Evolutionary conservation across 2,329 filamentous ascomycete genomes (phyloP), one percentile per base, ranked within the genome.

Genomic region (Blumeria hordei): DNA sequence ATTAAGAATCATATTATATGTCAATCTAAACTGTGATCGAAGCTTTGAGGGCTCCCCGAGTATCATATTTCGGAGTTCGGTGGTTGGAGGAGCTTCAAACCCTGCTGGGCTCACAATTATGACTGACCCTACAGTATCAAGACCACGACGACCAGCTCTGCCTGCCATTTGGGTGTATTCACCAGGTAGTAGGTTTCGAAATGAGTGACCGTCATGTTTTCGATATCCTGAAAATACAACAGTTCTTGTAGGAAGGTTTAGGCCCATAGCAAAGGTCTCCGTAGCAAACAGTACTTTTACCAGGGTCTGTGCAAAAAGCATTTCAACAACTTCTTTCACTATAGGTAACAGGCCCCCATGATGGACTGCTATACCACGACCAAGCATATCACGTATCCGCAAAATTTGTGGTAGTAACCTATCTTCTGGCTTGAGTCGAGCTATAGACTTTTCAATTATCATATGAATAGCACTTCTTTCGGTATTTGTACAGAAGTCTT

Each of bases 131-230:
- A 95, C 88, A 5, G 83, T 81, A 66, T 98, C 92, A 12, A 96
- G 76, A 62, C 92, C 92, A 74, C 92, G 80, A 63, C 92, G 82
- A 53, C 92, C 92, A 54, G 92, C 92, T 70, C 92, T 78, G 36
- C 92, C 92, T 28, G 92, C 90, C 92, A 98, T 98, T 63, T 98
- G 92, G 1, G 92, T 98, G 66, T 98, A 98, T 66, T 98, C 92
- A 14, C 92, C 92, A 0, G 92, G 88, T 0, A 94, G 73, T 0
- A 98, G 73, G 64, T 95, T 92, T 60, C 92, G 77, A 71, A 96
- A 96, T 3, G 79, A 78, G 61, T 92, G 85, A 6, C 92, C 92
- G 64, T 98, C 92, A 60, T 95, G 90, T 67, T 98, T 98, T 54
- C 92, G 80, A 68, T 92, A 94, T 9, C 92, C 92, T 10, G 92